These are phyloP conservation scores for Binderoboletus segoi DNA, from an alignment of 1,284 basidiomycete genomes.

Conservation along the genomic window DNA sequence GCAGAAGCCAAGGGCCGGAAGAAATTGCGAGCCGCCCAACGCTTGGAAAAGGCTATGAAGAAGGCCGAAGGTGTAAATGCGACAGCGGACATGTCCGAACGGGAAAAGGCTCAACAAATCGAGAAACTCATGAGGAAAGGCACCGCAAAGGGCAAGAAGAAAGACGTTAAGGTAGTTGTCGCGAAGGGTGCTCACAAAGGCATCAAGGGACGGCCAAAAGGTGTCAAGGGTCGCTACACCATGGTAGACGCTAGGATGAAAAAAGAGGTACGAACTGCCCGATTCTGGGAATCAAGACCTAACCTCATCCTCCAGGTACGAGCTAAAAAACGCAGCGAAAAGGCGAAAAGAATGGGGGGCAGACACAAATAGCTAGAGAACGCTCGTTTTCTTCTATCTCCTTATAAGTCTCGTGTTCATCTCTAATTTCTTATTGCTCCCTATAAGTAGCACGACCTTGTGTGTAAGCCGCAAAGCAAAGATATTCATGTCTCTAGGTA, in stretches of 20 bases:
- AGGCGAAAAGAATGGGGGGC: conserved; percentile 62
- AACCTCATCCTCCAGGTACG: conserved; percentile 50
- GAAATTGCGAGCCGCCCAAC: conserved; percentile 86
- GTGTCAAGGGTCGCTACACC: conserved; percentile 89
- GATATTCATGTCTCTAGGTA: conserved; percentile 17
- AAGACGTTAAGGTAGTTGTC: conserved; percentile 87
- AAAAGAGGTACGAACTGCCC: conserved; percentile 64
- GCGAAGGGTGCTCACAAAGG: conserved; percentile 91
- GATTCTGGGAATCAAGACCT: conserved; percentile 4
- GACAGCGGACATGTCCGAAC: conserved; percentile 88
- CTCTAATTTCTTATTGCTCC: not conserved
- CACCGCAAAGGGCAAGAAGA: conserved; percentile 72
- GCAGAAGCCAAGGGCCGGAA: conserved; percentile 99
- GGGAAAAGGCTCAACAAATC: conserved; percentile 93
- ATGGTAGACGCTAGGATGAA: conserved; percentile 92
- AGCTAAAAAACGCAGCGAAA: conserved; percentile 71
- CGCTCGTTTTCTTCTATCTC: not conserved
- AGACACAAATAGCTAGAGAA: conserved; percentile 22
- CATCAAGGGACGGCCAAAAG: conserved; percentile 91
- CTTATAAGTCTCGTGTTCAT: not conserved
- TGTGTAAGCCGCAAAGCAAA: not conserved
- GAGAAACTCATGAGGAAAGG: conserved; percentile 89
- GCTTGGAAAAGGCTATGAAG: conserved; percentile 91
- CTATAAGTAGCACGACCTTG: not conserved
- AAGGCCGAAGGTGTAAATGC: conserved; percentile 96